Percentiles rank a stretch among this genome's conserved stretches.
phyloP scores from a whole-genome alignment of 768 basidiomycete genomes.

The Gymnopilus junonius region DNA sequence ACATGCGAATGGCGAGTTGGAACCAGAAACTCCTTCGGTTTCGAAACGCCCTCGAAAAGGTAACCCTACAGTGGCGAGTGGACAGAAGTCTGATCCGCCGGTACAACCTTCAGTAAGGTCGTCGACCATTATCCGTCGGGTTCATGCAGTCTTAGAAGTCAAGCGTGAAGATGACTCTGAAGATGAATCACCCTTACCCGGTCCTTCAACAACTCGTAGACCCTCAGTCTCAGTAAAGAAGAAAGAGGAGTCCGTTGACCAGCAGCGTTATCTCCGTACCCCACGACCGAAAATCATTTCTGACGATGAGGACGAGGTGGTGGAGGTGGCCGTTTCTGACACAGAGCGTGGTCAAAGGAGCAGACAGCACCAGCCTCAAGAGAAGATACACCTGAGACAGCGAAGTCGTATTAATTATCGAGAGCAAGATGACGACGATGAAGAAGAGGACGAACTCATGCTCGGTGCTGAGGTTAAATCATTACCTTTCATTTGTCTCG shows the following conservation, averaged over 20 bases:
- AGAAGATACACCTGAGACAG: conserved; percentile 15
- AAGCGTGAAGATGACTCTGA: conserved; percentile 62
- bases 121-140: conserved; percentile 59
- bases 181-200: conserved; percentile 7
- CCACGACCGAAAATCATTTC: conserved; percentile 16
- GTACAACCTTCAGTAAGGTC: conserved; percentile 11
- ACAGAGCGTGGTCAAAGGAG: not conserved
- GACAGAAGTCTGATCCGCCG: conserved; percentile 14
- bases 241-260: conserved; percentile 15
- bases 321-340: conserved; percentile 20
- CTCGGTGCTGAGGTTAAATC: conserved; percentile 58
- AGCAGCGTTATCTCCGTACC: conserved; percentile 12
- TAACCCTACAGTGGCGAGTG: not conserved
- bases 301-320: conserved; percentile 22
- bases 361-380: conserved; percentile 16
- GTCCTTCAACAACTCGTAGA: not conserved
- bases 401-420: conserved; percentile 23
- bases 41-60: conserved; percentile 15
- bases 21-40: not conserved
- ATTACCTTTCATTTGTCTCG: not conserved
- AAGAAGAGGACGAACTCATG: conserved; percentile 65
- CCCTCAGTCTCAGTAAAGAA: conserved; percentile 7
- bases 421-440: conserved; percentile 35
- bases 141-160: conserved; percentile 66
- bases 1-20: not conserved